Percentiles rank a stretch among this genome's conserved stretches.
Conservation (phyloP, 1,284 basidiomycete genomes). For the Microbotryum scabiosae region DNA sequence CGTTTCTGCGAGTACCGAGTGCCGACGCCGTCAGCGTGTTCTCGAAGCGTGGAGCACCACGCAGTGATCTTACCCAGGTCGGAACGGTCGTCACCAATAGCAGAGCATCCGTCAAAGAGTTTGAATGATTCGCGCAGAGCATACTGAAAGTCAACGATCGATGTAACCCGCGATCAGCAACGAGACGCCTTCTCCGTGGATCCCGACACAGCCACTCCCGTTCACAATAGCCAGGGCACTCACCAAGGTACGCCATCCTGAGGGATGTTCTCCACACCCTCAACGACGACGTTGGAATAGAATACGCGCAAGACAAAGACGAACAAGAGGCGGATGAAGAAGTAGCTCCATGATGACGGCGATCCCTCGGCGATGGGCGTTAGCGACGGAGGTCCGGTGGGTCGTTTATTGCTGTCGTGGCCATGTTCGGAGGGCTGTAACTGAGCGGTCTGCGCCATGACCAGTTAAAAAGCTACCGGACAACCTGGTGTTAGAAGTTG, state of each 20-base stretch:
- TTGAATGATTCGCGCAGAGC: slow-evolving; percentile 71
- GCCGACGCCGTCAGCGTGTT: neutral
- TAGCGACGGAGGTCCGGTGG: neutral
- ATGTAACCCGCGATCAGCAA: too few relatives aligned
- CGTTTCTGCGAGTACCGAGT: slow-evolving; percentile 45
- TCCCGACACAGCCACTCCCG: too few relatives aligned
- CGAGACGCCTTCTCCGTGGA: too few relatives aligned
- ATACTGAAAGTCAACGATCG: slow-evolving; percentile 43
- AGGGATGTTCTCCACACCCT: slow-evolving; percentile 62
- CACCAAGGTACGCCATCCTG: slow-evolving; percentile 63
- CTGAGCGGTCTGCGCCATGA: too few relatives aligned
- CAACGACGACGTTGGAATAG: slow-evolving; percentile 77
- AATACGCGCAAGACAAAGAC: slow-evolving; percentile 74
- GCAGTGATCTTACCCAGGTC: slow-evolving; percentile 4
- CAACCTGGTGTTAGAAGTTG: too few relatives aligned
- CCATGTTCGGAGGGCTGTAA: too few relatives aligned
- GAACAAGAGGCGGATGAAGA: slow-evolving; percentile 45
- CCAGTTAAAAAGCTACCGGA: too few relatives aligned
- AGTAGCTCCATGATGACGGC: slow-evolving; percentile 8
- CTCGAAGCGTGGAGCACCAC: neutral
- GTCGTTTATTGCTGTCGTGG: neutral
- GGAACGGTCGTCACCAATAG: slow-evolving; percentile 35
- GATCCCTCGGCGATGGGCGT: neutral
- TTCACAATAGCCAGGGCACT: slow-evolving; percentile 33
- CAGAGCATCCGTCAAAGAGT: slow-evolving; percentile 76